Percentiles rank a stretch among this genome's conserved stretches.
These are phyloP conservation scores for Aspergillus spinulosporus DNA, from an alignment of 2,329 filamentous ascomycete species.

Conservation along the genomic window DNA sequence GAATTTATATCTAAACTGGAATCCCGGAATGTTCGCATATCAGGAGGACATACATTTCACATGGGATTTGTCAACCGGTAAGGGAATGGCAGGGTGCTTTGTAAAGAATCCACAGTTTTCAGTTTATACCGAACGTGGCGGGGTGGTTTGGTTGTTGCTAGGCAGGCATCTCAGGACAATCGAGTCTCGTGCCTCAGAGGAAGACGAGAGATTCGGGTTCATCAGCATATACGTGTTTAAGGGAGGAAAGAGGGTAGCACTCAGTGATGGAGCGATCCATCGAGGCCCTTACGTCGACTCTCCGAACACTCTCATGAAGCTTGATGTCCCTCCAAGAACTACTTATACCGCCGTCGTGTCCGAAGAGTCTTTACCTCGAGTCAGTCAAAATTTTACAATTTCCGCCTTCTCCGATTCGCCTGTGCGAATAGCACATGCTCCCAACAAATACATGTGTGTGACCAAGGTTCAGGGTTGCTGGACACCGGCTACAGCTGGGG, in stretches of 20 bases:
- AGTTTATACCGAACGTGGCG: constrained; percentile 54
- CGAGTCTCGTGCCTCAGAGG: constrained; percentile 30
- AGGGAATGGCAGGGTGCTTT: constrained; percentile 70
- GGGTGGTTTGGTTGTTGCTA: constrained; percentile 78
- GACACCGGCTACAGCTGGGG: constrained; percentile 78
- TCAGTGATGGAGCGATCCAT: constrained; percentile 70
- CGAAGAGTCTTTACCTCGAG: constrained; percentile 73
- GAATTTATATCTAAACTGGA: constrained; percentile 97
- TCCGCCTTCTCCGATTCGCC: constrained; percentile 72
- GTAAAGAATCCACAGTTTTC: constrained; percentile 64
- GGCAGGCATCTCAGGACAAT: constrained; percentile 78
- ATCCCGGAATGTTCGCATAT: constrained; percentile 75
- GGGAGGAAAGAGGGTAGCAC: constrained; percentile 67
- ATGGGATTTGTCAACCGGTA: constrained; percentile 64
- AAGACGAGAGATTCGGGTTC: constrained; percentile 64
- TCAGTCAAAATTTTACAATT: constrained; percentile 80
- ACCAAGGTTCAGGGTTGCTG: constrained; percentile 66
- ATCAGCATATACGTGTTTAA: constrained; percentile 85
- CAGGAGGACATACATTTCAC: constrained; percentile 88
- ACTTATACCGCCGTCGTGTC: constrained; percentile 69
- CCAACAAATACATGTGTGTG: constrained; percentile 59
- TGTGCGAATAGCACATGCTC: constrained; percentile 63
- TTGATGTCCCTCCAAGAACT: constrained; percentile 58
- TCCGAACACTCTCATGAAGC: constrained; percentile 80
- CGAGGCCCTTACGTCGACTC: constrained; percentile 90